Base-by-base conservation (phyloP, 192 early-diverging fungal genomes). In the Dispira simplex region DNA sequence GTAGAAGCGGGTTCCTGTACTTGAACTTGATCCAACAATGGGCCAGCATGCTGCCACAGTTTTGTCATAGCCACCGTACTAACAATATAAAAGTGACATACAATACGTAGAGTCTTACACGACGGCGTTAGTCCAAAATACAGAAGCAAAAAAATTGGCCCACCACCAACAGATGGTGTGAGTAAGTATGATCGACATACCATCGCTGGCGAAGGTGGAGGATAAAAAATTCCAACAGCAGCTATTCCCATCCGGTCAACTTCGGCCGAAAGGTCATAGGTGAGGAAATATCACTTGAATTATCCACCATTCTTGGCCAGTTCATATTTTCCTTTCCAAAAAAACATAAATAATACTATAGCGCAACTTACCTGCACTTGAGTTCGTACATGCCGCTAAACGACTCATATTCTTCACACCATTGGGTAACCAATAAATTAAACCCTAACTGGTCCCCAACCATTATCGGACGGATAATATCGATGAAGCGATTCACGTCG, bases 321-420 rank as follows among this genome's bases (percentile, higher is more conserved):
- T 51, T 51, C 48, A 51, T 51, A 51, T 51, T 51, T 16, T 20
- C 21, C 48, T 8, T 16, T 39, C 32, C 1, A 39, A 39, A 39
- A 39, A 39, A 1, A 4, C 32, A 39, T 39, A 39, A 39, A 18
- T 27, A 5, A 26, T 26, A 4, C 54, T 8, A 26, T 26, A 14
- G 12, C 20, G 20, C 54, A 25, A 14, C 64, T 62, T 70, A 87
- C 85, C 82, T 85, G 71, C 89, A 28, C 58, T 60, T 60, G 14
- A 60, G 58, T 14, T 28, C 43, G 21, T 43, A 60, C 11, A 60
- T 44, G 39, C 58, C 58, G 58, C 44, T 60, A 13, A 60, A 60
- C 14, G 32, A 60, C 18, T 60, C 58, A 13, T 60, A 60, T 44
- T 60, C 58, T 43, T 60, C 58, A 21, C 58, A 60, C 58, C 58